phyloP scores from a whole-genome alignment of 1,284 basidiomycete genomes.

The Leccinum subrobustum region DNA sequence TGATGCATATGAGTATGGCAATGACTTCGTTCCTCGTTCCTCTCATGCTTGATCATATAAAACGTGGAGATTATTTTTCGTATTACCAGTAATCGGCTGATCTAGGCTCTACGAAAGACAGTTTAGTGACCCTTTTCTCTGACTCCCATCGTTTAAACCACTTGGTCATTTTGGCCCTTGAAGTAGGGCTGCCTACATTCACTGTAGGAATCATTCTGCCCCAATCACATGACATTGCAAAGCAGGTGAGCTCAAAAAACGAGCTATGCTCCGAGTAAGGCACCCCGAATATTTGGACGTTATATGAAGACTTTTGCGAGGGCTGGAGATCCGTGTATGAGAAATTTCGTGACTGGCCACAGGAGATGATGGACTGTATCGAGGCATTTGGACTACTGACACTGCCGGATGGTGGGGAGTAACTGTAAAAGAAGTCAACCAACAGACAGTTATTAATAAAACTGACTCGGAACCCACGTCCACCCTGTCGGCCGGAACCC shows the following conservation, averaged over 20 bases:
- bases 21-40: neutral
- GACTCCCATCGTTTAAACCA: constrained; percentile 88
- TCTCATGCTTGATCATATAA: neutral
- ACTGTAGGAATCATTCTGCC: constrained; percentile 92
- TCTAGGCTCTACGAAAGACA: constrained; percentile 60
- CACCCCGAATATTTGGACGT: constrained; percentile 80
- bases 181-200: constrained; percentile 82
- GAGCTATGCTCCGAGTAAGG: constrained; percentile 97
- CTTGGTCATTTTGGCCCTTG: constrained; percentile 78
- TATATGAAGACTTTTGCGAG: constrained; percentile 67
- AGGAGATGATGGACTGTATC: constrained; percentile 65
- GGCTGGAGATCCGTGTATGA: constrained; percentile 66
- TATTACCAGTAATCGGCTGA: constrained; percentile 66
- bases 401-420: constrained; percentile 66
- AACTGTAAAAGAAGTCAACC: constrained; percentile 44
- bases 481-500: constrained; percentile 94
- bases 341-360: constrained; percentile 66
- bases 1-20: constrained; percentile 16
- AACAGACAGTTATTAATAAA: neutral
- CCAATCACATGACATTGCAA: constrained; percentile 84
- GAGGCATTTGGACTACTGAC: constrained; percentile 64
- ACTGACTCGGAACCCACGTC: constrained; percentile 42
- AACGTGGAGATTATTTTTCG: neutral
- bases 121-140: constrained; percentile 62
- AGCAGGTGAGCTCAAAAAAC: constrained; percentile 92